Percentiles rank a stretch among this genome's conserved stretches.
Evolutionary conservation across 441 rosid genomes (phyloP).

Genomic region (Populus tomentosa): DNA sequence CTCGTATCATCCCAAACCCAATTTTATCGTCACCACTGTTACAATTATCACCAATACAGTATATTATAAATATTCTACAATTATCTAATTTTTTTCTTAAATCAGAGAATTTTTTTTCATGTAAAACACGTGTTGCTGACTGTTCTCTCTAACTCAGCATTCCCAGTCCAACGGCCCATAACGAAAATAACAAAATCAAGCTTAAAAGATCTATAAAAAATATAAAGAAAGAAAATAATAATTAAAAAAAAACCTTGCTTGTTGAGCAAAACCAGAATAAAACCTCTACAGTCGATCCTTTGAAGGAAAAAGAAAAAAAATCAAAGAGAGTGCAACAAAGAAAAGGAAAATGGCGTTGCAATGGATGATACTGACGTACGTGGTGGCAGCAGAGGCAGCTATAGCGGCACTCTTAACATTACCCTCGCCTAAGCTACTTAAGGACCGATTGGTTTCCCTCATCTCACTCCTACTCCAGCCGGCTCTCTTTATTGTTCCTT

Average conservation of each 20-base stretch:
- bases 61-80: too few relatives aligned
- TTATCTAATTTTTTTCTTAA: too few relatives aligned
- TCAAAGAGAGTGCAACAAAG: not conserved
- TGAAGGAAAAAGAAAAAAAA: not conserved
- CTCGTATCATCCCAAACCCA: too few relatives aligned
- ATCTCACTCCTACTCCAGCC: conserved; percentile 74
- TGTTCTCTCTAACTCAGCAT: not conserved
- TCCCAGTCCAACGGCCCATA: not conserved
- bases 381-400: conserved; percentile 78
- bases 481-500: conserved; percentile 73
- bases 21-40: too few relatives aligned
- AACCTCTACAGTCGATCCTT: not conserved
- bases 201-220: too few relatives aligned
- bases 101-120: too few relatives aligned
- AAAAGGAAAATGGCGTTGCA: conserved; percentile 69
- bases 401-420: conserved; percentile 61
- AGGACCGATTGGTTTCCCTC: conserved; percentile 69
- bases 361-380: conserved; percentile 80
- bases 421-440: conserved; percentile 75
- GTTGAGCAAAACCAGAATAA: not conserved
- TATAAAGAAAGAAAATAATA: not conserved
- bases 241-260: not conserved
- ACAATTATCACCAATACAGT: too few relatives aligned
- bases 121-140: not conserved
- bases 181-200: not conserved